phyloP scores from a whole-genome alignment of 129 eudicot species.

The Tanacetum coccineum region DNA sequence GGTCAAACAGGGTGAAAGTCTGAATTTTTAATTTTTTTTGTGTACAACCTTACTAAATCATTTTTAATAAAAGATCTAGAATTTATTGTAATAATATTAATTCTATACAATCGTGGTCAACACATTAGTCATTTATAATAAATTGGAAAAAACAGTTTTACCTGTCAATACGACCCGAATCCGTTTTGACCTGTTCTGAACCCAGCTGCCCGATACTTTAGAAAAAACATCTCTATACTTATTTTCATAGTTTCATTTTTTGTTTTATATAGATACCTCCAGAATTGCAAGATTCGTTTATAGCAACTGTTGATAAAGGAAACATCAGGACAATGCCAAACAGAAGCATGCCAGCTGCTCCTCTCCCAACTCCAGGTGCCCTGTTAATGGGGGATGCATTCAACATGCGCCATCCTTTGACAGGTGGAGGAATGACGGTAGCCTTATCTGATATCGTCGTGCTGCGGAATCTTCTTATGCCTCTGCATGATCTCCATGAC shows the following conservation, averaged over 20 bases:
- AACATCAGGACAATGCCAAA: constrained; percentile 82
- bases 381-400: constrained; percentile 90
- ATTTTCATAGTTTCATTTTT: not conserved
- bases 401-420: constrained; percentile 91
- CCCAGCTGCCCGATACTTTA: not conserved
- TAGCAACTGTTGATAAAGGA: constrained; percentile 69
- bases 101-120: no score
- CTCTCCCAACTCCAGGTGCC: constrained; percentile 89
- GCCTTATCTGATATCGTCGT: constrained; percentile 81
- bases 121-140: no score
- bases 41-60: no score
- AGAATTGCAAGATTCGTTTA: constrained; percentile 57
- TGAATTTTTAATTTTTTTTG: no score
- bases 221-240: not conserved
- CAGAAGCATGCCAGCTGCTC: constrained; percentile 97
- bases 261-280: constrained; percentile 49
- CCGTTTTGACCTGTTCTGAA: no score
- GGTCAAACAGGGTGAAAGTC: not conserved
- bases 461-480: constrained; percentile 74
- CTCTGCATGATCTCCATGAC: constrained; percentile 62
- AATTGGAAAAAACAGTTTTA: no score
- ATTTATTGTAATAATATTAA: no score
- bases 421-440: constrained; percentile 97
- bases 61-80: no score
- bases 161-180: no score